Percentiles rank a stretch among this genome's conserved stretches.
phyloP scores from a whole-genome alignment of 768 basidiomycete genomes.

The Mrakia frigida region DNA sequence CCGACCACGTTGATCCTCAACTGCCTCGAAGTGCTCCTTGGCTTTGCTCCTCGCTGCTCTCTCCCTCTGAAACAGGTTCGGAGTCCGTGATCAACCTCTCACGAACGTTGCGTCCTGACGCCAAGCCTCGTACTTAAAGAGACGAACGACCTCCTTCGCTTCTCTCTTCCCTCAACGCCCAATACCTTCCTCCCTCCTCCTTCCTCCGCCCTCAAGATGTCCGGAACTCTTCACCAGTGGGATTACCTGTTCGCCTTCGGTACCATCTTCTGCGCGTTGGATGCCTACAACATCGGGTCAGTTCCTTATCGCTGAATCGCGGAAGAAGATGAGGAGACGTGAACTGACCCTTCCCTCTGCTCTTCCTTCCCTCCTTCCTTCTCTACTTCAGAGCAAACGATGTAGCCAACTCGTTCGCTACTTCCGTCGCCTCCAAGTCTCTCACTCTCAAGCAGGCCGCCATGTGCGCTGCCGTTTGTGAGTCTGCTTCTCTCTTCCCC shows the following conservation, averaged over 20 bases:
- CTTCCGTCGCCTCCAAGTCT: slow-evolving; percentile 46
- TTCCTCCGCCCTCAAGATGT: too few species aligned
- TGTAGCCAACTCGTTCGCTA: slow-evolving; percentile 46
- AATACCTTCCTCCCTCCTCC: too few species aligned
- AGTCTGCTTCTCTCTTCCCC: neutral
- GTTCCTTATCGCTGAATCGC: neutral
- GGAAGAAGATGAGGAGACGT: neutral
- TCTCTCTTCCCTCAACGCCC: too few species aligned
- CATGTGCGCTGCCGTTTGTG: slow-evolving; percentile 43
- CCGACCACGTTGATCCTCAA: too few species aligned
- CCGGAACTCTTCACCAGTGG: neutral
- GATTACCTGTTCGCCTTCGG: slow-evolving; percentile 34
- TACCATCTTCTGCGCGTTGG: slow-evolving; percentile 43
- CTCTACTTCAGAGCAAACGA: slow-evolving; percentile 33
- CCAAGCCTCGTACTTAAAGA: too few species aligned
- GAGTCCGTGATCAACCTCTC: too few species aligned
- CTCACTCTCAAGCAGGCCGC: slow-evolving; percentile 46
- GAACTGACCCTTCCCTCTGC: neutral
- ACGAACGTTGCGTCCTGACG: too few species aligned
- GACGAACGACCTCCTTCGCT: too few species aligned
- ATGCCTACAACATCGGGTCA: slow-evolving; percentile 42
- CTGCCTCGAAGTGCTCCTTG: too few species aligned
- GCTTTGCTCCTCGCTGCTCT: too few species aligned
- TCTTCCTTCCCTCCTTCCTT: neutral
- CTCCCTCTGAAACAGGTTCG: too few species aligned